Conservation (phyloP, 495 filamentous ascomycete species). For the Trichocladium uniseriatum region DNA sequence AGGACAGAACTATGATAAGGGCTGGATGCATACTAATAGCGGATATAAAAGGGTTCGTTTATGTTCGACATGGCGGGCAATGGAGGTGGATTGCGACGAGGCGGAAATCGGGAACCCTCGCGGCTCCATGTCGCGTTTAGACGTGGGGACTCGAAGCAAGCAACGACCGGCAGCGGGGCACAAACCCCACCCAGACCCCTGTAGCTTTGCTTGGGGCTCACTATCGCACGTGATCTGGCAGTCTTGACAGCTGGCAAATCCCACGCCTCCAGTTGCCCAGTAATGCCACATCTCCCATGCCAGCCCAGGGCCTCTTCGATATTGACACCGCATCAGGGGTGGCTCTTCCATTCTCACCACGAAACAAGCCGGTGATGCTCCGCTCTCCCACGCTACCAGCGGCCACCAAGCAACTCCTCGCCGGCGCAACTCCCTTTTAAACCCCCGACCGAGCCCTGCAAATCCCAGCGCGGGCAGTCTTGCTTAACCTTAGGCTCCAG, state of each 20-base stretch:
- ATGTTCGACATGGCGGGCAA: slow-evolving; percentile 23
- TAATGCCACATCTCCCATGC: slow-evolving; percentile 31
- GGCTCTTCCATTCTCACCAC: slow-evolving; percentile 14
- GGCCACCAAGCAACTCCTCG: slow-evolving; percentile 8
- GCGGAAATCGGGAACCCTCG: slow-evolving; percentile 17
- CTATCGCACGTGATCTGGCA: slow-evolving; percentile 15
- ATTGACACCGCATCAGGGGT: slow-evolving; percentile 21
- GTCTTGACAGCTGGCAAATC: slow-evolving; percentile 14
- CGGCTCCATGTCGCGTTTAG: slow-evolving; percentile 4
- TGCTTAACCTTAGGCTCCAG: slow-evolving; percentile 4
- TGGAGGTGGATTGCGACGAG: slow-evolving; percentile 9
- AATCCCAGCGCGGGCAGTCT: neutral
- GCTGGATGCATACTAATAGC: slow-evolving; percentile 74
- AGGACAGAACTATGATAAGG: neutral
- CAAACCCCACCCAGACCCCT: slow-evolving; percentile 9
- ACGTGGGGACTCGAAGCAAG: neutral
- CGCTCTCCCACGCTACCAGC: slow-evolving; percentile 15
- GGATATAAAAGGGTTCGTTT: slow-evolving; percentile 81
- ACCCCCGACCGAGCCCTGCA: slow-evolving; percentile 8
- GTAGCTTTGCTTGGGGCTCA: no score
- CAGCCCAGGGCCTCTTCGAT: slow-evolving; percentile 16
- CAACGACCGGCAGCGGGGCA: slow-evolving; percentile 22
- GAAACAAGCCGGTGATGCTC: slow-evolving; percentile 20
- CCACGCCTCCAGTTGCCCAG: slow-evolving; percentile 11
- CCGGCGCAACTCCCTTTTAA: slow-evolving; percentile 7